These are phyloP conservation scores for Leucocoprinus sp. DNA, from an alignment of 768 basidiomycete species.

Conservation along the genomic window DNA sequence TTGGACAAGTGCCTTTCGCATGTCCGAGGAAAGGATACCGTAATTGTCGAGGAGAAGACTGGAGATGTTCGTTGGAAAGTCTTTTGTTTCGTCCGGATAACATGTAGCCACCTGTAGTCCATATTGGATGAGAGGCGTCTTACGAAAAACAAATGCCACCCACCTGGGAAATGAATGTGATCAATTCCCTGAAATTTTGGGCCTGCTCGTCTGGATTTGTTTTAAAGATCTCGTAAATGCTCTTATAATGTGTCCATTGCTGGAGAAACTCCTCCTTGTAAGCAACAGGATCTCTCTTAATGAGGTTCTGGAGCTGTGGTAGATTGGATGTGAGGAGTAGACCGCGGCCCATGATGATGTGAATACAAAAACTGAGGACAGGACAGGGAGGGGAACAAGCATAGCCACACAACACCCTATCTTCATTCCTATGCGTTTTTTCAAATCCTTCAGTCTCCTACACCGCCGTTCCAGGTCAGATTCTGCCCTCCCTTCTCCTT, in stretches of 20 bases:
- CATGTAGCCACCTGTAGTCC: slow-evolving; percentile 69
- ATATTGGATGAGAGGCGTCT: background rate
- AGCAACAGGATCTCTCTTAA: slow-evolving; percentile 84
- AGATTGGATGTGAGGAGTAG: slow-evolving; percentile 81
- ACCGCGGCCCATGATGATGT: slow-evolving; percentile 42
- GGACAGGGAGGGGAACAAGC: background rate
- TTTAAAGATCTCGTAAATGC: slow-evolving; percentile 77
- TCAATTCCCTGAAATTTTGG: slow-evolving; percentile 76
- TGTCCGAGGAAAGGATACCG: slow-evolving; percentile 67
- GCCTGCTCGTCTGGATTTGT: slow-evolving; percentile 81
- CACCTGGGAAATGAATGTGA: slow-evolving; percentile 87
- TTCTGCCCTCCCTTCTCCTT: background rate
- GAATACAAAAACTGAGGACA: background rate
- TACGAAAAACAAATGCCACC: slow-evolving; percentile 8
- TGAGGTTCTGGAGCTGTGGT: slow-evolving; percentile 92
- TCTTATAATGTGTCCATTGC: slow-evolving; percentile 94
- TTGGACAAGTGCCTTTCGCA: slow-evolving; percentile 77
- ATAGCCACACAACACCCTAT: slow-evolving; percentile 6
- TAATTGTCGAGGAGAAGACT: slow-evolving; percentile 73
- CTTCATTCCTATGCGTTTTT: background rate
- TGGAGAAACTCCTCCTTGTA: slow-evolving; percentile 96
- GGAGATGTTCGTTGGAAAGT: slow-evolving; percentile 77
- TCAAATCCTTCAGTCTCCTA: background rate
- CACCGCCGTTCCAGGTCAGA: background rate
- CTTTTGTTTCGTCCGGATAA: slow-evolving; percentile 85